A percentile compares a stretch with the other conserved stretches of the same genome.
Evolutionary conservation across 2,329 filamentous ascomycete species (phyloP).

Genomic region (Arthrinium puccinioides): DNA sequence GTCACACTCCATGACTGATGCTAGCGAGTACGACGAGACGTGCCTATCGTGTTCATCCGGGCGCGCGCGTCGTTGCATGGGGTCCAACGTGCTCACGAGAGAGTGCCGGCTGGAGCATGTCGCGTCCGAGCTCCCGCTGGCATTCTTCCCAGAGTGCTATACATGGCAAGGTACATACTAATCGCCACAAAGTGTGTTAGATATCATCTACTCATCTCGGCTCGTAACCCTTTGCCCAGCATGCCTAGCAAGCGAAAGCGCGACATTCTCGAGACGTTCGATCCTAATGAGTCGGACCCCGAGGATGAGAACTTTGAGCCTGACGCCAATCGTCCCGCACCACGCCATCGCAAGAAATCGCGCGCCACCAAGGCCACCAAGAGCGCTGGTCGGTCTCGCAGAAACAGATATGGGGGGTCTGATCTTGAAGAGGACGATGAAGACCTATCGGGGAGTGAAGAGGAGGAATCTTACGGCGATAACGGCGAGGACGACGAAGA

Average conservation of each 20-base stretch:
- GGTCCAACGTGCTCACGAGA: no score
- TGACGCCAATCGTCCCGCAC: constrained; percentile 25
- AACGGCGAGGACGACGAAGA: constrained; percentile 29
- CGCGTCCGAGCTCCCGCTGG: no score
- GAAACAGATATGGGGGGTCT: constrained; percentile 45
- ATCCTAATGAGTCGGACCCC: constrained; percentile 60
- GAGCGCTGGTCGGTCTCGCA: constrained; percentile 14
- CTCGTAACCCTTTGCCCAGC: constrained; percentile 10
- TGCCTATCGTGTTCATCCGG: no score
- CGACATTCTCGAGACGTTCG: constrained; percentile 43
- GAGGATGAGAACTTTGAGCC: constrained; percentile 62
- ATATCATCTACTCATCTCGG: no score
- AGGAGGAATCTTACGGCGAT: constrained; percentile 38
- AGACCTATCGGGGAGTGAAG: constrained; percentile 43
- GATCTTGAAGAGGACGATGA: constrained; percentile 58
- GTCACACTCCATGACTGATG: no score
- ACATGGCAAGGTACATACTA: no score
- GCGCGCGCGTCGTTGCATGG: no score
- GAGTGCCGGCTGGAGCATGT: no score
- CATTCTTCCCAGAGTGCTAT: no score
- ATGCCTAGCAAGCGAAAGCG: constrained; percentile 52
- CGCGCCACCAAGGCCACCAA: constrained; percentile 28
- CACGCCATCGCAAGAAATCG: constrained; percentile 29
- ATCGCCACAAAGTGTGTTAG: no score
- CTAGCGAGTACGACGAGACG: no score